These are phyloP conservation scores for Crithidia sp. DNA, from an alignment of 208 protist genomes.

Conservation along the genomic window DNA sequence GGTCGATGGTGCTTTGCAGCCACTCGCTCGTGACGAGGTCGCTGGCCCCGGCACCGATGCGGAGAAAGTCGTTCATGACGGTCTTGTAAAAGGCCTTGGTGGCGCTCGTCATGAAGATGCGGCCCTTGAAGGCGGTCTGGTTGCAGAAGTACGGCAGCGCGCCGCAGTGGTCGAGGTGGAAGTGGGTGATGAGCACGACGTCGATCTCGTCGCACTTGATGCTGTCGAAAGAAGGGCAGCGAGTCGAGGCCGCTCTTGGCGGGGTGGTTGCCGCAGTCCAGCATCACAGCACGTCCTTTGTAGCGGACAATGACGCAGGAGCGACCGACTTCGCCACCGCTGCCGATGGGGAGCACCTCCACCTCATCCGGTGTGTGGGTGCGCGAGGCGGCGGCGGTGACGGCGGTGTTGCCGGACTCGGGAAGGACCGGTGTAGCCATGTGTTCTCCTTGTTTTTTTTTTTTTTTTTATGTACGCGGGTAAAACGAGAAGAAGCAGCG, in stretches of 20 bases:
- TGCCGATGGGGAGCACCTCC: conserved; percentile 96
- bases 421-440: conserved; percentile 28
- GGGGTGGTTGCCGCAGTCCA: conserved; percentile 99
- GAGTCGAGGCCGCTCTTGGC: conserved; percentile 94
- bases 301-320: conserved; percentile 96
- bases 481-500: neutral
- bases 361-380: conserved; percentile 71
- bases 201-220: conserved; percentile 95
- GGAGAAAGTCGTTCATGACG: conserved; percentile 97
- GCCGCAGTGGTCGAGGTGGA: conserved; percentile 98
- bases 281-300: conserved; percentile 97
- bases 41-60: conserved; percentile 84
- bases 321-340: conserved; percentile 97
- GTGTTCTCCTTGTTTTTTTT: neutral
- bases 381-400: conserved; percentile 6
- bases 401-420: conserved; percentile 12
- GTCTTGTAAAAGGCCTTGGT: conserved; percentile 98
- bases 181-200: conserved; percentile 97
- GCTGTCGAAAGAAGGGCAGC: conserved; percentile 98
- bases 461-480: neutral
- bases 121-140: conserved; percentile 96
- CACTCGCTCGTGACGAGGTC: conserved; percentile 95
- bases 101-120: conserved; percentile 98
- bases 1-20: conserved; percentile 93
- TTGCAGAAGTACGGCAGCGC: conserved; percentile 97